Base-by-base conservation (phyloP, 2,329 filamentous ascomycete species). In the Colletotrichum agaves region DNA sequence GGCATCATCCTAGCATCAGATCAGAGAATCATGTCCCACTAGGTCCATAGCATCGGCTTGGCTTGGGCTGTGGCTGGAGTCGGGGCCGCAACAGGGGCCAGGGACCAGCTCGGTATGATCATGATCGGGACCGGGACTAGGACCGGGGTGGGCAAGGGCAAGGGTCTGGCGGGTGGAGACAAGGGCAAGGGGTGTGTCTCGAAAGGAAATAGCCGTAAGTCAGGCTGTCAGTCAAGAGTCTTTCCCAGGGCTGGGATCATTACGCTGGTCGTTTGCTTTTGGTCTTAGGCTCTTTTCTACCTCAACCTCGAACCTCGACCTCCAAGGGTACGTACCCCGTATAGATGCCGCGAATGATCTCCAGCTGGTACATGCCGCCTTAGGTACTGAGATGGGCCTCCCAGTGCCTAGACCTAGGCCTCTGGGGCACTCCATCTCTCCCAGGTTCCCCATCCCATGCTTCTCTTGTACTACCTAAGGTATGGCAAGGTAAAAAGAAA, bases 1-100 rank as follows among this genome's bases (percentile, higher is more conserved):
- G 52, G 52, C 61, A 67, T 64, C 64, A 69, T 69, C 66, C 66
- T 69, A 39, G 66, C 56, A 62, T 69, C 66, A 67, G 66, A 69
- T 69, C 62, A 69, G 56, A 67, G 56, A 60, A 64, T 46, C 49
- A 47, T 61, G 55, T 60, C 61, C 65, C 61, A 27, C 53, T 52
- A 33, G 41, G 56, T 7, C 31, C 21, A 67, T 62, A 56, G 66
- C 62, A 56, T 61, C 56, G 66, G 63, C 61, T 65, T 56, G 55
- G 66, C 61, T 50, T 67, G 66, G 62, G 35, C 37, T 46, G 55
- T 57, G 66, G 66, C 62, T 61, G 39, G 44, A 56, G 55, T 62
- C 47, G 55, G 55, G 55, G 35, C 62, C 62, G 50, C 43, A 37
- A 39, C 50, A 39, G 37, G 61, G 41, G 33, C 39, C 53, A 68